Conservation (phyloP, 495 filamentous ascomycete species). For the Parathielavia appendiculata region DNA sequence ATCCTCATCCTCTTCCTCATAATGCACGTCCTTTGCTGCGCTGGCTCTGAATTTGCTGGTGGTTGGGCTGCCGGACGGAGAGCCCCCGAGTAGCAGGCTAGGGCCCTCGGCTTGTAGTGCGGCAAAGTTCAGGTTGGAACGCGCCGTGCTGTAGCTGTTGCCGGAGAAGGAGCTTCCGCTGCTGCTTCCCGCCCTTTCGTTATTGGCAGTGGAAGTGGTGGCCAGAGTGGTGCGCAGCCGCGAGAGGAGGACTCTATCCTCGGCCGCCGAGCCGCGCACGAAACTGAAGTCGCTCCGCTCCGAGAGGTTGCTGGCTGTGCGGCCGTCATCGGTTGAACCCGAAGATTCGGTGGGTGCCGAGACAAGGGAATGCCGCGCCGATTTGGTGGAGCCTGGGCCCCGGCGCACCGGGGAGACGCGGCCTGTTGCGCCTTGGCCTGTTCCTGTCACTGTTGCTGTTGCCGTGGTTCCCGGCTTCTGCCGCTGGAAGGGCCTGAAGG, state of each 20-base stretch:
- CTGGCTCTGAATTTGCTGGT: background rate
- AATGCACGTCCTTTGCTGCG: background rate
- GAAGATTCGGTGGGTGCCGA: background rate
- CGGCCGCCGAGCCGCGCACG: conserved; percentile 11
- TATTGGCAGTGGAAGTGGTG: background rate
- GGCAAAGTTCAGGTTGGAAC: conserved; percentile 52
- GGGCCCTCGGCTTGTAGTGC: conserved; percentile 63
- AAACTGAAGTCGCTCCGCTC: conserved; percentile 40
- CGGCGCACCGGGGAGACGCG: conserved; percentile 18
- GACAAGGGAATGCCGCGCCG: conserved; percentile 1
- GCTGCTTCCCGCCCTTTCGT: background rate
- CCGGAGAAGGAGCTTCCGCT: background rate
- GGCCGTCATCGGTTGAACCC: conserved; percentile 16
- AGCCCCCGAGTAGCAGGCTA: conserved; percentile 46
- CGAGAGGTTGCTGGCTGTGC: conserved; percentile 39
- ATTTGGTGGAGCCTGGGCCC: conserved; percentile 11
- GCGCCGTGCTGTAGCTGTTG: conserved; percentile 38
- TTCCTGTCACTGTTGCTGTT: background rate
- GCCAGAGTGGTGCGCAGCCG: conserved; percentile 4
- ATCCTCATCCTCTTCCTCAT: conserved; percentile 22
- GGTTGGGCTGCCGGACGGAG: too few relatives aligned
- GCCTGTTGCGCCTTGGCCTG: too few relatives aligned
- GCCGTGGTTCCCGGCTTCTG: background rate
- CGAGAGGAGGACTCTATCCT: conserved; percentile 6
- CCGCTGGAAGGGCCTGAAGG: conserved; percentile 7